Conservation (phyloP, 805 yeast genomes). For the Kazachstania kunashirensis region DNA sequence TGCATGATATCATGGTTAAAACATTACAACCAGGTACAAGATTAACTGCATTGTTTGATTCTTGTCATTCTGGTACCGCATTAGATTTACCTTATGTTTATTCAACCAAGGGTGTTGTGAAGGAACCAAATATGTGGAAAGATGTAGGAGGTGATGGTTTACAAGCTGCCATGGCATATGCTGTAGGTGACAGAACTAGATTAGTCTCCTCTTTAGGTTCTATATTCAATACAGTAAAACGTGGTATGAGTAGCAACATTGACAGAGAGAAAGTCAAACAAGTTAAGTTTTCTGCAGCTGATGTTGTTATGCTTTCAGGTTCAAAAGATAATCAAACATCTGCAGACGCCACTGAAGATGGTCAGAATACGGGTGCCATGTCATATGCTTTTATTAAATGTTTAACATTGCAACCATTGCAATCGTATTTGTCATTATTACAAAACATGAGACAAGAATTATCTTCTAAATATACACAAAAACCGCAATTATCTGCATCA, state of each 20-base stretch:
- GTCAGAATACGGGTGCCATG: conserved; percentile 75
- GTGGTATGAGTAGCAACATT: conserved; percentile 31
- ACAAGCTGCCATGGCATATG: conserved; percentile 49
- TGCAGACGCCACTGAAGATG: conserved; percentile 71
- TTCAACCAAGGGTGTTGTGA: conserved; percentile 73
- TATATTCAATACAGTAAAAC: conserved; percentile 35
- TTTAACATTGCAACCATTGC: conserved; percentile 49
- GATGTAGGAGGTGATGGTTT: conserved; percentile 64
- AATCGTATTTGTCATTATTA: conserved; percentile 57
- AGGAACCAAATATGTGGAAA: conserved; percentile 70
- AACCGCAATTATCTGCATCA: conserved; percentile 71
- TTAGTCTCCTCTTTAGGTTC: conserved; percentile 37
- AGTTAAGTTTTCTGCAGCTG: conserved; percentile 64
- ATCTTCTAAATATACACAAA: conserved; percentile 59
- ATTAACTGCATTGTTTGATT: conserved; percentile 71
- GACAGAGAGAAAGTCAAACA: conserved; percentile 38
- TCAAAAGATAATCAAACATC: conserved; percentile 78
- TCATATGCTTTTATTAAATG: conserved; percentile 68
- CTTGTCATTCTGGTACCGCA: conserved; percentile 80
- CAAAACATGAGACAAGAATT: conserved; percentile 61
- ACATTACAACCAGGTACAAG: conserved; percentile 66
- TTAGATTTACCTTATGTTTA: conserved; percentile 72
- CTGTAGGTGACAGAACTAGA: conserved; percentile 42
- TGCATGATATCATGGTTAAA: conserved; percentile 62
- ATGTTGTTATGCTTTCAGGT: conserved; percentile 66